phyloP scores from a whole-genome alignment of 192 early-diverging fungal species.

The Podochytrium sp. region DNA sequence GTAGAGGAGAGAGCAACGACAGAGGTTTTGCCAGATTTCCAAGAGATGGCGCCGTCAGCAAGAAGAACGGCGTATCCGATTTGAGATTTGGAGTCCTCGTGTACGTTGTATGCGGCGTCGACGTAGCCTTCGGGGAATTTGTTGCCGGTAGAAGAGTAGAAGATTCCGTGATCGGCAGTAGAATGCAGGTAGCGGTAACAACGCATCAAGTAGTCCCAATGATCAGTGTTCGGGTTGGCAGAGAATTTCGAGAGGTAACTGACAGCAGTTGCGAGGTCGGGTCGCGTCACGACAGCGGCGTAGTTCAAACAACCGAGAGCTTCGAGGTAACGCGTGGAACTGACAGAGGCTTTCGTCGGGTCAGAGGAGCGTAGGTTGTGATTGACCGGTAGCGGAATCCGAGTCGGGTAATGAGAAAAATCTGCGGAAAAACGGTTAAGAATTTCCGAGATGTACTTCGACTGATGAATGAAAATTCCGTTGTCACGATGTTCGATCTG shows the following conservation, averaged over 20 bases:
- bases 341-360: not conserved
- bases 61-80: not conserved
- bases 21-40: not conserved
- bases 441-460: slow-evolving; percentile 6
- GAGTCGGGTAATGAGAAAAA: not conserved
- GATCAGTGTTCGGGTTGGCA: not conserved
- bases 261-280: not conserved
- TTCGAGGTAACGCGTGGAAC: not conserved
- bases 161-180: not conserved
- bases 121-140: not conserved
- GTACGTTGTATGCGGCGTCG: slow-evolving; percentile 11
- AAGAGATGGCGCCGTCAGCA: not conserved
- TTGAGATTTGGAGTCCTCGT: not conserved
- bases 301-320: not conserved
- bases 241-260: not conserved
- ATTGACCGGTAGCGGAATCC: no score
- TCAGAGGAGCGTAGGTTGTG: not conserved
- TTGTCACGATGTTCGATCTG: not conserved
- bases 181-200: not conserved
- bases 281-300: not conserved
- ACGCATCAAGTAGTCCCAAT: slow-evolving; percentile 1
- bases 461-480: not conserved
- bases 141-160: not conserved
- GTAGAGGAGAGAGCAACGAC: not conserved
- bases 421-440: not conserved